These are phyloP conservation scores for Aspergillus pseudoterreus DNA, from an alignment of 2,329 filamentous ascomycete species.

Conservation along the genomic window DNA sequence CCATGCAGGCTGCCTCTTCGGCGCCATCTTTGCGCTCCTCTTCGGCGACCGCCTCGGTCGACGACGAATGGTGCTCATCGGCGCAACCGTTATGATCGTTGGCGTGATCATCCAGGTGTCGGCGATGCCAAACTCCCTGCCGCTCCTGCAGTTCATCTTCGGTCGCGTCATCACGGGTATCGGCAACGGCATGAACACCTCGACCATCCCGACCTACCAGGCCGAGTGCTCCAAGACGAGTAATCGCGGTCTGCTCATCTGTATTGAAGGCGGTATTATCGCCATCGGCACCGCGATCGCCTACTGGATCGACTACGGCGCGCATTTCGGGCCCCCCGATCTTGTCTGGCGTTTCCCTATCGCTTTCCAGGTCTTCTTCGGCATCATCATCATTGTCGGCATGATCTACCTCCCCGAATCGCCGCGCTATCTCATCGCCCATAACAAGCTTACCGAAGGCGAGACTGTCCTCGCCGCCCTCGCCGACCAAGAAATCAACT, in stretches of 20 bases:
- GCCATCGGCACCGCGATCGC: slow-evolving; percentile 14
- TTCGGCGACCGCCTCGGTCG: slow-evolving; percentile 13
- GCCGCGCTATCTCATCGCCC: slow-evolving; percentile 15
- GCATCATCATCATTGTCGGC: slow-evolving; percentile 15
- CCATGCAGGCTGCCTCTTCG: slow-evolving; percentile 7
- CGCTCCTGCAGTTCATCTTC: slow-evolving; percentile 17
- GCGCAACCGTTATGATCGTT: slow-evolving; percentile 14
- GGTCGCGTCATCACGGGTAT: slow-evolving; percentile 19
- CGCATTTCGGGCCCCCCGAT: slow-evolving; percentile 9
- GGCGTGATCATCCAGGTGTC: slow-evolving; percentile 16
- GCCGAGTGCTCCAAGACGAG: slow-evolving; percentile 16
- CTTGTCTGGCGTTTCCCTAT: slow-evolving; percentile 17
- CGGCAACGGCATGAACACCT: slow-evolving; percentile 18
- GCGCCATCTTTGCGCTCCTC: slow-evolving; percentile 14
- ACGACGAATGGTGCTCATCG: slow-evolving; percentile 13
- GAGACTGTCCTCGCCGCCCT: slow-evolving; percentile 9
- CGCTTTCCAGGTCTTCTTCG: slow-evolving; percentile 16
- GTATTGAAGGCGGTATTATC: slow-evolving; percentile 17
- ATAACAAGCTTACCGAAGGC: slow-evolving; percentile 13
- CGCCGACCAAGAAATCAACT: slow-evolving; percentile 8
- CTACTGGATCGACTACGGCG: slow-evolving; percentile 18
- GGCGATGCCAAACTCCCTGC: slow-evolving; percentile 10
- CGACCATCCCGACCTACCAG: slow-evolving; percentile 18
- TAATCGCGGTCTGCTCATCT: slow-evolving; percentile 17
- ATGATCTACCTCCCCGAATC: slow-evolving; percentile 16